Base-by-base conservation (phyloP, 2,329 filamentous ascomycete genomes). In the Trichoderma koningiopsis region DNA sequence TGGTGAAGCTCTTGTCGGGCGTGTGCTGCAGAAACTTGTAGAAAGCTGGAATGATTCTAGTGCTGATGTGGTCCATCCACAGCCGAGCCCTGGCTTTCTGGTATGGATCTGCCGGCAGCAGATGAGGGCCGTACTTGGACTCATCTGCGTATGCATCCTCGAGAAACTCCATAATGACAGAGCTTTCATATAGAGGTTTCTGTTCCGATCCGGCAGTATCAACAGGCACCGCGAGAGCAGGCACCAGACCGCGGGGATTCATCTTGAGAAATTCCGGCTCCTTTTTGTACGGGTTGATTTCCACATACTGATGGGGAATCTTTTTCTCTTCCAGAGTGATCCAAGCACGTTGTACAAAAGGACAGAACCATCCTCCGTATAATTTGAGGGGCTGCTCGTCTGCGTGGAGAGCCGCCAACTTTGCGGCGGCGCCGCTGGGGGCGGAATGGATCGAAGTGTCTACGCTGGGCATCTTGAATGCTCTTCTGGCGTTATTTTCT, bases 211-310 rank as follows among this genome's bases (percentile, higher is more conserved):
- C 64, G 14, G 62, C n/a, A 0, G 64, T 24, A 19, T 74, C 76
- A 1, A 76, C 70, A 0, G 83, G 83, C 14, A 88, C 83, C 1
- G 80, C 84, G 1, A 94, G 83, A 0, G 91, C 93, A 0, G 92
- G 92, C 1, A 94, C 89, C 1, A 94, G 83, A 0, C 92, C 92
- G 14, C 91, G 87, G 0, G 92, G 92, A 75, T 95, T 95, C 71
- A 94, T 82, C 10, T 85, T 83, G 27, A 94, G 82, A 33, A 94
- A 89, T 1, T 86, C 88, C 4, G 86, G 79, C 0, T 87, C 88
- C 75, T 94, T 94, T 78, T 89, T 83, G 82, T 94, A 94, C 0
- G 92, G 92, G 78, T 94, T 93, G 70, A 93, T 89, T 81, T 92
- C 90, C 72, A 92, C 83, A 77, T 92, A 93, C 80, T 94, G 89